Conservation (phyloP, 352 stramenopile species). For the Stramenopiles sp. region DNA sequence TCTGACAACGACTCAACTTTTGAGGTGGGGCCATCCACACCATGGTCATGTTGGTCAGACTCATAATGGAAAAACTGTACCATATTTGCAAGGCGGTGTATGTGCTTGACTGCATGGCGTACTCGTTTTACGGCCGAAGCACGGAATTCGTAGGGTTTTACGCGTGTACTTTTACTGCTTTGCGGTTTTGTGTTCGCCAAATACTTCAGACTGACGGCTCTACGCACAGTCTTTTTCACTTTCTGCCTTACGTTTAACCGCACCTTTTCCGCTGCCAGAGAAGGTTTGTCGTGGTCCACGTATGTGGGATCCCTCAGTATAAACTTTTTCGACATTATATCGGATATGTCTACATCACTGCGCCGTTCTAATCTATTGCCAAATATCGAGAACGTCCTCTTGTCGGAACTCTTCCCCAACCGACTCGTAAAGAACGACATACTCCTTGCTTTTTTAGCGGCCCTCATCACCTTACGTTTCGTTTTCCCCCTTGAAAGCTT, state of each 20-base stretch:
- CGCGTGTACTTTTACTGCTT: neutral
- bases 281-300: neutral
- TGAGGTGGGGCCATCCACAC: neutral
- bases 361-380: neutral
- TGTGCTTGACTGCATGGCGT: neutral
- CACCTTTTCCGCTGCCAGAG: neutral
- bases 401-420: neutral
- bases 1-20: neutral
- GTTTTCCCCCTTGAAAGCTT: neutral
- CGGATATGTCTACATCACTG: neutral
- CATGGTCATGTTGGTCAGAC: neutral
- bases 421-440: neutral
- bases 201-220: neutral
- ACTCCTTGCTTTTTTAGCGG: neutral
- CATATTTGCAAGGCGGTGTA: neutral
- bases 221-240: neutral
- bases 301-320: neutral
- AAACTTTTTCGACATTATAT: neutral
- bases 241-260: neutral
- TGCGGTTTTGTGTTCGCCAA: neutral
- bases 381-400: neutral
- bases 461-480: neutral
- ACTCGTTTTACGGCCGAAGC: neutral
- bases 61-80: neutral
- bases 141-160: neutral